Percentiles rank a stretch among this genome's conserved stretches.
Evolutionary conservation across 805 yeast species (phyloP).

Genomic region (Tetrapisispora phaffii): DNA sequence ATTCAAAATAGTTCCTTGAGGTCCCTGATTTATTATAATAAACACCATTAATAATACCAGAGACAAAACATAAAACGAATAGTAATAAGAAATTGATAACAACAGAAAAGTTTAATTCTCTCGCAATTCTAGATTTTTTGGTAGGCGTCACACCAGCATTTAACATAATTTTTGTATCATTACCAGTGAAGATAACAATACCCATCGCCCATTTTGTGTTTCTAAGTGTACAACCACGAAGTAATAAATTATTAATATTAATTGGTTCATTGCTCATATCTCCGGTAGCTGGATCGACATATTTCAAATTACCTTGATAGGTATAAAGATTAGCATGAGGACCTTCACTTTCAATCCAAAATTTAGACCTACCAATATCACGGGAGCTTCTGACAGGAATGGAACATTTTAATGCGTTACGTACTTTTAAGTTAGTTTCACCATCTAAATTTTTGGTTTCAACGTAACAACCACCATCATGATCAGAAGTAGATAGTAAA

Average conservation of each 20-base stretch:
- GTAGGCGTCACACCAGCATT: slow-evolving; percentile 79
- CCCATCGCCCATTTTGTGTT: slow-evolving; percentile 82
- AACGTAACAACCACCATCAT: slow-evolving; percentile 61
- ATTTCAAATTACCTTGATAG: slow-evolving; percentile 63
- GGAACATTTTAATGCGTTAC: slow-evolving; percentile 60
- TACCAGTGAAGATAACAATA: slow-evolving; percentile 66
- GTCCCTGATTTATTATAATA: slow-evolving; percentile 39
- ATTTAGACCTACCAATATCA: slow-evolving; percentile 42
- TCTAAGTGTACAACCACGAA: slow-evolving; percentile 71
- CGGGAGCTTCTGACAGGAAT: slow-evolving; percentile 39
- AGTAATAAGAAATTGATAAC: slow-evolving; percentile 54
- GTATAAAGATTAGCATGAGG: slow-evolving; percentile 74
- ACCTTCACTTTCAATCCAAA: slow-evolving; percentile 71
- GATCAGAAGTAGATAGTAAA: slow-evolving; percentile 54
- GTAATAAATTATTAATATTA: slow-evolving; percentile 56
- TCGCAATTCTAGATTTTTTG: slow-evolving; percentile 62
- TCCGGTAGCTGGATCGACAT: slow-evolving; percentile 29
- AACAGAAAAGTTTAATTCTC: slow-evolving; percentile 63
- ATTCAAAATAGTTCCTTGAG: slow-evolving; percentile 59
- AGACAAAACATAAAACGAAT: slow-evolving; percentile 56
- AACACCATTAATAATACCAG: slow-evolving; percentile 65
- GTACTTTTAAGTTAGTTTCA: slow-evolving; percentile 66
- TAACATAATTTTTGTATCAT: slow-evolving; percentile 72
- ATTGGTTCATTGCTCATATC: slow-evolving; percentile 44
- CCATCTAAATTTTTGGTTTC: slow-evolving; percentile 83